Evolutionary conservation across 192 early-diverging fungal species (phyloP), one percentile per base, ranked within the genome.

Genomic region (Allomyces macrogynus): DNA sequence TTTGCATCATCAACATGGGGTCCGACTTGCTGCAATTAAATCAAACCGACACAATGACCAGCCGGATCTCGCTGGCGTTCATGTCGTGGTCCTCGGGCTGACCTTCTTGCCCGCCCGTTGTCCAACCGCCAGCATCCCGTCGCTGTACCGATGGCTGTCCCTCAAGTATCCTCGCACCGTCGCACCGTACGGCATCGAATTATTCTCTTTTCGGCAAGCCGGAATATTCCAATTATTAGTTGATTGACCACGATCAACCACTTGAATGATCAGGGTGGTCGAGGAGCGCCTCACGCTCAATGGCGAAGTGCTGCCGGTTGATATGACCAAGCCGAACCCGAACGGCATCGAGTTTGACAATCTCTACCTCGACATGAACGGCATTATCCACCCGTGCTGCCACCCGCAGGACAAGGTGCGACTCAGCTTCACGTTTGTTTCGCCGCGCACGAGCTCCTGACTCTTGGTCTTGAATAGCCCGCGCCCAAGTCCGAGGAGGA

Each of bases 291-390:
- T 75, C 42, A 63, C 62, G 0, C 67, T 91, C 66, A 85, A 95
- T 67, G 93, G 89, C 23, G 69, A 85, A 7, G 71, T 73, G 22
- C 76, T 95, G 7, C 90, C 91, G 9, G 86, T 95, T 18, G 93
- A 99, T 70, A 80, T 84, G 24, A 86, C 88, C 20, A 78, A 86
- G 65, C 87, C 89, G 22, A 94, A 95, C 72, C 95, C 91, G 5
- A 98, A 95, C 68, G 86, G 86, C 22, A 78, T 81, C 14, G 91
- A 93, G 69, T 89, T 90, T 69, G 94, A 97, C 77, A 97, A 99
- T 66, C 74, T 99, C 23, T 99, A 99, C 72, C 76, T 99, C 65
- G 96, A 99, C 75, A 97, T 97, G 95, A 99, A 99, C 73, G 95
- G 92, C 65, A 89, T 91, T 66, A 85, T 91, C 61, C 89, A 91